Evolutionary conservation across 768 basidiomycete species (phyloP).

Genomic region (Tulasnella sp.): DNA sequence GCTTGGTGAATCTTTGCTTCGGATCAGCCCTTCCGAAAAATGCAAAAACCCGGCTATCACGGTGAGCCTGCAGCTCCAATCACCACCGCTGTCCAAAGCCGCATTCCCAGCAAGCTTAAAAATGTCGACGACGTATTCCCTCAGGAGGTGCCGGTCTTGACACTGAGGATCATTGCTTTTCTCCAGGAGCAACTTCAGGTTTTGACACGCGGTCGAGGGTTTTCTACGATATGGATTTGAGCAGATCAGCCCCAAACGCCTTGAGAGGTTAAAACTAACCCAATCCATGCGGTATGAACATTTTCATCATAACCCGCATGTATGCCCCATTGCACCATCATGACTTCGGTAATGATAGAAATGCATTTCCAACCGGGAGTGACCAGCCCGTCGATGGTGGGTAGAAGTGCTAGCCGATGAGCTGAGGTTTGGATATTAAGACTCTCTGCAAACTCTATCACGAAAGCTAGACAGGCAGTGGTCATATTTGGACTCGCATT

Average conservation of each 20-base stretch:
- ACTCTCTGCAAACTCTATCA: too few relatives aligned
- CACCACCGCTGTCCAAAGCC: background rate
- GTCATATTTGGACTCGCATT: background rate
- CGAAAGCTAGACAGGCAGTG: background rate
- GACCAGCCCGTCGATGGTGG: background rate
- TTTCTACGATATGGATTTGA: background rate
- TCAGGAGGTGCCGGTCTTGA: background rate
- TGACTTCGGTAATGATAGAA: background rate
- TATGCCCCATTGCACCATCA: background rate
- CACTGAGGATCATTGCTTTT: background rate
- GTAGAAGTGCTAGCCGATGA: background rate
- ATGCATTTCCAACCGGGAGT: background rate
- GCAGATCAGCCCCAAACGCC: background rate
- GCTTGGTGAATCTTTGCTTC: too few relatives aligned
- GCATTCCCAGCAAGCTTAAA: background rate
- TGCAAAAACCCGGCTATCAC: too few relatives aligned
- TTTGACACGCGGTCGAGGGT: background rate
- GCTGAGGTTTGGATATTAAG: background rate
- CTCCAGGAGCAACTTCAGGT: background rate
- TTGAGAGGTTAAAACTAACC: background rate
- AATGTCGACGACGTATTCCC: background rate
- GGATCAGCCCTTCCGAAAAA: too few relatives aligned
- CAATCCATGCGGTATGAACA: background rate
- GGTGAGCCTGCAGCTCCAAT: too few relatives aligned
- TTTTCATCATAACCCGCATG: too few relatives aligned